Evolutionary conservation across 371 early-diverging fungal genomes (phyloP), one percentile per base, ranked within the genome.

Genomic region (Mucor mucedo): DNA sequence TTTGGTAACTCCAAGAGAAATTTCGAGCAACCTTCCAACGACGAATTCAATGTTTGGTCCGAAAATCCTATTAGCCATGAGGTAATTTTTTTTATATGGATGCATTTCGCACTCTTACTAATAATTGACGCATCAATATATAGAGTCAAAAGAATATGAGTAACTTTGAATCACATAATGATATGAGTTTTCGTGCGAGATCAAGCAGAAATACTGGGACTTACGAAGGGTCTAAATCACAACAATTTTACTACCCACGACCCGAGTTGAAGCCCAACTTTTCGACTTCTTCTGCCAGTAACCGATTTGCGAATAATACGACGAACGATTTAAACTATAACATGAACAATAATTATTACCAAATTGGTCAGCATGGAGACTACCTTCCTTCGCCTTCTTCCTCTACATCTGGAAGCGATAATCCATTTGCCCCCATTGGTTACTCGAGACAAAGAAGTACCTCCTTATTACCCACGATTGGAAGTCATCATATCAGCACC

Each of bases 401-500:
- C 11, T 28, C 21, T 16, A 14, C 35, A 48, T 16, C 32, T 44
- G 47, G 21, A 11, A 45, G 9, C 27, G 48, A 29, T 40, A 29
- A 59, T 30, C 27, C 60, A 27, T 65, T 65, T 42, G 44, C 55
- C 10, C 66, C 55, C 52, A 35, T 60, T 44, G 66, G 66, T 14
- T 69, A 69, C 56, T 64, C 64, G 4, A 69, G 69, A 64, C 69
- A 69, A 44, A 60, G 69, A 57, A 64, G 64, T 13, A 69, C 65
- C 6, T 69, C 69, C 13, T 52, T 69, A 32, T 47, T 69, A 33
- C 69, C 69, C 10, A 16, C 58, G 52, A 59, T 55, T 29, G 52
- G 13, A 2, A 45, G 53, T 16, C 58, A 16, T 55, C 55, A 49
- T 49, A 48, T 21, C 38, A 55, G 27, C 41, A 60, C 13, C 14